These are phyloP conservation scores for Fragilaria crotonensis DNA, from an alignment of 108 stramenopile genomes.

Conservation along the genomic window DNA sequence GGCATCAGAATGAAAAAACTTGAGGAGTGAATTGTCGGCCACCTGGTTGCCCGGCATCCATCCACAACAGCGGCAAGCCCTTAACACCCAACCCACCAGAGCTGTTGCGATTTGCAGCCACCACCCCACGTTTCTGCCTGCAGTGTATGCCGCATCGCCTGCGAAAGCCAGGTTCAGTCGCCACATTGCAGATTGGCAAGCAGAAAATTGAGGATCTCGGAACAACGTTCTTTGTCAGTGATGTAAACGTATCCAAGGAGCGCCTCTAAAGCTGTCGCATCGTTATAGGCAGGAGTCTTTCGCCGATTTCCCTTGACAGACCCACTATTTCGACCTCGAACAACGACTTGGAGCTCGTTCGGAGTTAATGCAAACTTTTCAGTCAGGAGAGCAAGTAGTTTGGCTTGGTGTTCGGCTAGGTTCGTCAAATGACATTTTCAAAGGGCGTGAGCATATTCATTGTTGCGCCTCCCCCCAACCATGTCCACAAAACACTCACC, in stretches of 20 bases:
- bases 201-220: conserved; percentile 51
- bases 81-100: too few relatives aligned
- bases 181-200: conserved; percentile 6
- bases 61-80: too few relatives aligned
- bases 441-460: neutral
- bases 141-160: too few relatives aligned
- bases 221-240: conserved; percentile 44
- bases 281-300: conserved; percentile 62
- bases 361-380: conserved; percentile 43
- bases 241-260: conserved; percentile 77
- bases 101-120: too few relatives aligned
- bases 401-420: conserved; percentile 72
- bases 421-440: conserved; percentile 2
- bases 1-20: too few relatives aligned
- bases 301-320: conserved; percentile 27
- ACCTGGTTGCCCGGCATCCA: too few relatives aligned
- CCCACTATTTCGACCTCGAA: conserved; percentile 69
- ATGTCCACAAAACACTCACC: conserved; percentile 36
- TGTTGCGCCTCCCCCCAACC: neutral
- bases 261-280: conserved; percentile 82
- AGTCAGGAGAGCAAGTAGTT: conserved; percentile 44
- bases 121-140: too few relatives aligned
- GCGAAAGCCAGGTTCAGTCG: too few relatives aligned
- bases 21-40: too few relatives aligned
- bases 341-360: conserved; percentile 49